These are phyloP conservation scores for Epichloe gansuensis DNA, from an alignment of 2,329 filamentous ascomycete genomes.

Conservation along the genomic window DNA sequence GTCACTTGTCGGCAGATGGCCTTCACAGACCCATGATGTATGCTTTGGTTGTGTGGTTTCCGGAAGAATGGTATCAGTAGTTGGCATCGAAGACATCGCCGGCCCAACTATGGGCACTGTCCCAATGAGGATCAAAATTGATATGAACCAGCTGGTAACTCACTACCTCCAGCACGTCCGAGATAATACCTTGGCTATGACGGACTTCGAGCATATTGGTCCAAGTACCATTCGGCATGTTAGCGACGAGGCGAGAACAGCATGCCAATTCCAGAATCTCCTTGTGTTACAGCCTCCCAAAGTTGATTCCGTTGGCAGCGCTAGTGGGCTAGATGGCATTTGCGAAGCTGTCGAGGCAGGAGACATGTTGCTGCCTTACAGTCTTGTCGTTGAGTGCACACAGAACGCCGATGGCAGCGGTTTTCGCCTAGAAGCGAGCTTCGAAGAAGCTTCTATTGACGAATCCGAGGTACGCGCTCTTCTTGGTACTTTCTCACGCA, in stretches of 20 bases:
- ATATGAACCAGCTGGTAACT: slow-evolving; percentile 5
- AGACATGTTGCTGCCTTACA: not conserved
- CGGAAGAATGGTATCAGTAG: slow-evolving; percentile 13
- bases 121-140: slow-evolving; percentile 7
- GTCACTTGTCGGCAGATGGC: slow-evolving; percentile 7
- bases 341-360: not conserved
- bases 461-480: slow-evolving; percentile 24
- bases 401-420: slow-evolving; percentile 25
- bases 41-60: slow-evolving; percentile 14
- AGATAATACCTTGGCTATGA: slow-evolving; percentile 7
- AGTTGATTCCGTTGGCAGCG: not conserved
- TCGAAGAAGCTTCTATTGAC: slow-evolving; percentile 17
- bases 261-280: not conserved
- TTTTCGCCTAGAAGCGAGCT: slow-evolving; percentile 10
- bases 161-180: slow-evolving; percentile 10
- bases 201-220: slow-evolving; percentile 9
- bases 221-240: slow-evolving; percentile 14
- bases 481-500: not conserved
- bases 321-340: not conserved
- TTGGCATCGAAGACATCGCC: slow-evolving; percentile 10
- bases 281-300: not conserved
- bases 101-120: slow-evolving; percentile 12
- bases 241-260: not conserved
- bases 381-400: not conserved
- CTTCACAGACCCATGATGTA: slow-evolving; percentile 8